Percentiles rank a stretch among this genome's conserved stretches.
These are phyloP conservation scores for Tuber borchii DNA, from an alignment of 495 filamentous ascomycete species.

Conservation along the genomic window DNA sequence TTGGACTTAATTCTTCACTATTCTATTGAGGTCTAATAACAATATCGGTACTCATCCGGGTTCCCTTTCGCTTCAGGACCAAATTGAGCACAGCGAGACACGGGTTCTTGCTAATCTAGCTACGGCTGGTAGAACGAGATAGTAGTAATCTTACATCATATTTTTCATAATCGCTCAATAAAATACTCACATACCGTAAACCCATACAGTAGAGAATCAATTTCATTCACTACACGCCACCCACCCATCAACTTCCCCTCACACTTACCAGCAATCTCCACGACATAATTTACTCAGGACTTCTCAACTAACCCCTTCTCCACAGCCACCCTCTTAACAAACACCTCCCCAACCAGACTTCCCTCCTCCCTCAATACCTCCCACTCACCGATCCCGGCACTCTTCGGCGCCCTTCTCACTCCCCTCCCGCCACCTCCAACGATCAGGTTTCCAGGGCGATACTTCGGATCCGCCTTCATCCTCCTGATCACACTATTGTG, in stretches of 20 bases:
- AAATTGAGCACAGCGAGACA: no score
- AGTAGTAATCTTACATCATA: neutral
- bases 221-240: neutral
- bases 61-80: no score
- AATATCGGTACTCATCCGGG: no score
- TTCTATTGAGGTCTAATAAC: no score
- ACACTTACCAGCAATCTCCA: neutral
- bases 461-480: conserved; percentile 58
- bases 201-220: neutral
- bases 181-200: neutral
- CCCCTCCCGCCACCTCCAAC: conserved; percentile 74
- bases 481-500: conserved; percentile 68
- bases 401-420: conserved; percentile 53
- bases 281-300: neutral
- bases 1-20: no score
- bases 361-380: conserved; percentile 56
- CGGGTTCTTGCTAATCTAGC: neutral
- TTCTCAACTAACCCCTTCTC: neutral
- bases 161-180: neutral
- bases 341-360: conserved; percentile 60
- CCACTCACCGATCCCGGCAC: conserved; percentile 69
- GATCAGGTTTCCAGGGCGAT: conserved; percentile 76
- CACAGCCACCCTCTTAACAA: conserved; percentile 21
- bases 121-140: neutral
- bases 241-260: neutral